A percentile compares a stretch with the other conserved stretches of the same genome.
Evolutionary conservation across 176 grass and related monocot species (phyloP).

Genomic region (Secale cereale): DNA sequence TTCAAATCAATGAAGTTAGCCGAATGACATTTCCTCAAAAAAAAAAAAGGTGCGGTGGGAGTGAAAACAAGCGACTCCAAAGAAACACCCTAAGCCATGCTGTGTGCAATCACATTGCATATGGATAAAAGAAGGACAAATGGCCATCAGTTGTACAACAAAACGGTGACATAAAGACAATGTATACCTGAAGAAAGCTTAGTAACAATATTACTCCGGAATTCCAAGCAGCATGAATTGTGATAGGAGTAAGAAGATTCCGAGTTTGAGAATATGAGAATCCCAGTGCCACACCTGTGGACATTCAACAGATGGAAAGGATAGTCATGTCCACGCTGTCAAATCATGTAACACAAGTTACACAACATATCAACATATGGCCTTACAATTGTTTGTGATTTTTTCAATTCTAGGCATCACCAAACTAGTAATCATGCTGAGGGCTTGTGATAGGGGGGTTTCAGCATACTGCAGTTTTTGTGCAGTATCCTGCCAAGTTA

Average conservation of each 20-base stretch:
- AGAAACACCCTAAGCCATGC: neutral
- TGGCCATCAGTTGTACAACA: neutral
- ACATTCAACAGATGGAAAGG: neutral
- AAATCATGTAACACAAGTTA: neutral
- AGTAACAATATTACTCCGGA: constrained; percentile 88
- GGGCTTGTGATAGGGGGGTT: neutral
- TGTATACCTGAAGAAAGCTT: constrained; percentile 85
- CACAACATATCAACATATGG: neutral
- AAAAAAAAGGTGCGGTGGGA: neutral
- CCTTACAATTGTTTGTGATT: neutral
- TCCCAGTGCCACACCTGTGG: constrained; percentile 74
- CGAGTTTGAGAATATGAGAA: constrained; percentile 91
- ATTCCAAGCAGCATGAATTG: constrained; percentile 87
- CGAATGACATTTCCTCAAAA: too few relatives aligned
- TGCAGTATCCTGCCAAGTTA: neutral
- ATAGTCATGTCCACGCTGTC: neutral
- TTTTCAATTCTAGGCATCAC: neutral
- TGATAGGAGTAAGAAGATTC: constrained; percentile 89
- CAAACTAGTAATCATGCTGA: neutral
- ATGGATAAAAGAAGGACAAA: neutral
- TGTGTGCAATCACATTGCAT: neutral
- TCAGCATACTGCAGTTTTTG: neutral
- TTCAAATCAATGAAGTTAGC: too few relatives aligned
- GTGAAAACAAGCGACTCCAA: neutral
- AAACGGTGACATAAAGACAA: neutral